Base-by-base conservation (phyloP, 2,329 filamentous ascomycete species). In the Neoarthrinium moseri region DNA sequence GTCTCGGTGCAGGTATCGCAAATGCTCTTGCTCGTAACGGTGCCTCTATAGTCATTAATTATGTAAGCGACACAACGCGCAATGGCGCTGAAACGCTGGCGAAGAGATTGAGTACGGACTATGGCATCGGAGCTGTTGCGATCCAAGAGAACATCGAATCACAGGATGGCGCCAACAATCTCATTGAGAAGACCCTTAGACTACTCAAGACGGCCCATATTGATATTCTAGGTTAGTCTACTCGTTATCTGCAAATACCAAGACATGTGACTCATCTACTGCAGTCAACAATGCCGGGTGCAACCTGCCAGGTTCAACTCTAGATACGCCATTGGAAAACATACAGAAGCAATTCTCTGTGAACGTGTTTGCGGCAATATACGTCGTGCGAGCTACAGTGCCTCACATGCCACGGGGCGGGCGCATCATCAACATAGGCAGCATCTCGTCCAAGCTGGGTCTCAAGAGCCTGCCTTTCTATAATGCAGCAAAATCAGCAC, bases 391-490 rank as follows among this genome's bases (percentile, higher is more conserved):
- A 36, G 58, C 58, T 26, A 52, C 51, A 6, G 47, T 60, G 20
- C 41, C 43, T 20, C 53, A 58, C 8, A 67, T 67, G 61, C 61
- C 63, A 3, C 49, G 42, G 10, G 64, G 64, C 15, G 59, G 65
- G 21, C 62, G 65, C 5, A 63, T 68, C 41, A 56, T 67, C 49
- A 68, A 67, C 46, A 55, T 65, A 21, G 57, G 61, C 29, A 57
- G 55, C 10, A 56, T 62, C 37, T 51, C 55, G 10, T 61, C 63
- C 10, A 65, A 62, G 36, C 22, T 37, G 12, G 27, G 47, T 30
- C 20, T 18, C 4, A 11, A 32, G 3, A 35, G 23, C n/a, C 22
- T 48, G 21, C 29, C 47, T 4, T 46, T 54, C 8, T 57, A 57
- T 30, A 45, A 32, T 6, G 50, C 55, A 6, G 30, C 50, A 12